Evolutionary conservation across 805 yeast species (phyloP).

Genomic region (Saturnispora quitensis): DNA sequence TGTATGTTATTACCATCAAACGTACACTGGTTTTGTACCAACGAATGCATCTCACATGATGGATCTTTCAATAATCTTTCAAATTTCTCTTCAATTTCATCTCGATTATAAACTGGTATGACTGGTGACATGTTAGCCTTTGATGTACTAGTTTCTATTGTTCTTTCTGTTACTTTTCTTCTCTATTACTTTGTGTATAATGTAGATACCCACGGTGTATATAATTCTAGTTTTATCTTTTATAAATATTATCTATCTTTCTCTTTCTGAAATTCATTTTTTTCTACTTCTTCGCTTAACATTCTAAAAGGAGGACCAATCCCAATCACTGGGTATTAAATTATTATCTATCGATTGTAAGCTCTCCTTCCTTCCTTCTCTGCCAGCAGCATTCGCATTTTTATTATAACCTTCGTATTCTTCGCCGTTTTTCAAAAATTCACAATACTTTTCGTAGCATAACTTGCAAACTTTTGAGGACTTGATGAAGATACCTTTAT

Average conservation of each 20-base stretch:
- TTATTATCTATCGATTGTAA: not conserved
- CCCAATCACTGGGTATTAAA: slow-evolving; percentile 7
- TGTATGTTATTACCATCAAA: slow-evolving; percentile 33
- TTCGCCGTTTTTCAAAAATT: slow-evolving; percentile 18
- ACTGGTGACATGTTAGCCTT: slow-evolving; percentile 38
- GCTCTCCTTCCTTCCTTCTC: not conserved
- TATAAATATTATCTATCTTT: not conserved
- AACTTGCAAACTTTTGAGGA: slow-evolving; percentile 19
- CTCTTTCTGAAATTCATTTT: not conserved
- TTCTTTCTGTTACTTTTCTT: not conserved
- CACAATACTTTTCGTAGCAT: slow-evolving; percentile 21
- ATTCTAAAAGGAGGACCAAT: slow-evolving; percentile 4
- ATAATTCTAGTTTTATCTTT: not conserved
- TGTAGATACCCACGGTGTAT: not conserved
- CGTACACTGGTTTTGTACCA: slow-evolving; percentile 41
- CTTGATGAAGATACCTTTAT: not conserved
- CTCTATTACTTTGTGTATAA: not conserved
- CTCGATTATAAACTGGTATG: slow-evolving; percentile 34
- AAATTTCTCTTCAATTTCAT: slow-evolving; percentile 26
- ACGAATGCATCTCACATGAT: not conserved
- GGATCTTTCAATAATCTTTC: slow-evolving; percentile 4
- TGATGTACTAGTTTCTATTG: not conserved
- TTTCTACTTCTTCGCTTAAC: not conserved
- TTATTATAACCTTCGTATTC: slow-evolving; percentile 18
- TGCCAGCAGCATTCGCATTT: not conserved